Conservation (phyloP, 1,139 yeast genomes). For the Meyerozyma athensensis region DNA sequence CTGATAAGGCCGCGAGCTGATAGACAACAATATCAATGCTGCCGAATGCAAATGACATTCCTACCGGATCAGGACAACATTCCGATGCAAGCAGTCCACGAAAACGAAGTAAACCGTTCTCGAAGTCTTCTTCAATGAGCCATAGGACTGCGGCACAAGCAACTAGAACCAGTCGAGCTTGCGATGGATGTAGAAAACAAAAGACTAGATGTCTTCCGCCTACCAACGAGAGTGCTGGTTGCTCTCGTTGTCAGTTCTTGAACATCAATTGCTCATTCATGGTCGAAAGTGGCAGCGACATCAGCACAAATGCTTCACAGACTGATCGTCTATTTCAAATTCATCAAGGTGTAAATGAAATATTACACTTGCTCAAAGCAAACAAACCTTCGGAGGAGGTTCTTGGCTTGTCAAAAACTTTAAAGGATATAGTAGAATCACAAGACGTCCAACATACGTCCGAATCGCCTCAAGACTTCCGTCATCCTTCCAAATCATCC, state of each 20-base stretch:
- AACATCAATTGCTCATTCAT: constrained; percentile 50
- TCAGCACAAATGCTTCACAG: constrained; percentile 4
- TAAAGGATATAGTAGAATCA: constrained; percentile 5
- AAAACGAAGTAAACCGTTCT: neutral
- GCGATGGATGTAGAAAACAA: constrained; percentile 54
- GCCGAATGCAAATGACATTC: too few relatives aligned
- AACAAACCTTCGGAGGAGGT: too few relatives aligned
- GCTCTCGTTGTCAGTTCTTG: constrained; percentile 54
- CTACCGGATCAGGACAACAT: neutral
- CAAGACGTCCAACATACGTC: constrained; percentile 5
- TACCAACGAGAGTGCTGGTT: constrained; percentile 38
- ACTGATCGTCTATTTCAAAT: constrained; percentile 14
- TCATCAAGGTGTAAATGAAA: constrained; percentile 29
- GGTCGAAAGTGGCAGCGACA: constrained; percentile 4
- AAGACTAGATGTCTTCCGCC: constrained; percentile 61
- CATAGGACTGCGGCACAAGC: constrained; percentile 18
- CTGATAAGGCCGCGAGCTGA: too few relatives aligned
- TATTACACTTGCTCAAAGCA: constrained; percentile 16
- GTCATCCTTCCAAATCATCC: constrained; percentile 33
- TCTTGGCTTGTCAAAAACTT: too few relatives aligned
- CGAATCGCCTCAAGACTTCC: neutral
- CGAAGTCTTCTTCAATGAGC: neutral
- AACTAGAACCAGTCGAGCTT: constrained; percentile 52
- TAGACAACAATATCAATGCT: too few relatives aligned
- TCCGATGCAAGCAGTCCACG: neutral